Evolutionary conservation across 2,329 filamentous ascomycete genomes (phyloP).

Genomic region (Stagonosporopsis tanaceti): DNA sequence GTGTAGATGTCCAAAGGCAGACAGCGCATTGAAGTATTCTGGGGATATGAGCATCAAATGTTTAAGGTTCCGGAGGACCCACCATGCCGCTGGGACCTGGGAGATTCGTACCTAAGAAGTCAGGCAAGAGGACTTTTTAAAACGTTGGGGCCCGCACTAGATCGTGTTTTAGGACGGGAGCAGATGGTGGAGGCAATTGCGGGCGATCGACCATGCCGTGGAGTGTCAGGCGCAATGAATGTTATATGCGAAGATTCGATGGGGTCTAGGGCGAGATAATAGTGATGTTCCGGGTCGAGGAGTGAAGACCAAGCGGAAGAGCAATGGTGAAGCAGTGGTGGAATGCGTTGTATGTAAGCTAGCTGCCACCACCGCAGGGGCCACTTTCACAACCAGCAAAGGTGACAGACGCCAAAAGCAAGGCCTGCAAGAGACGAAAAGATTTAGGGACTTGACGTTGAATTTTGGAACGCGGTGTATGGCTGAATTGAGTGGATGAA

Average conservation of each 20-base stretch:
- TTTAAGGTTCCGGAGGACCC: conserved; percentile 35
- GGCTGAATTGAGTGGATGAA: conserved; percentile 46
- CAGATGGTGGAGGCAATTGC: conserved; percentile 42
- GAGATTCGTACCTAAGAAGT: conserved; percentile 41
- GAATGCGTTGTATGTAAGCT: conserved; percentile 38
- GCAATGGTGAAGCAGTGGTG: conserved; percentile 36
- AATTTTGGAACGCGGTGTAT: conserved; percentile 45
- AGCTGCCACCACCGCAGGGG: conserved; percentile 21
- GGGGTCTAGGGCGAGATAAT: conserved; percentile 36
- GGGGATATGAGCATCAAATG: conserved; percentile 39
- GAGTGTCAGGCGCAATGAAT: conserved; percentile 40
- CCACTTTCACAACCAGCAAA: conserved; percentile 31
- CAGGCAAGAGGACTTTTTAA: conserved; percentile 40
- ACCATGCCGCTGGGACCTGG: conserved; percentile 31
- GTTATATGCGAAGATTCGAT: conserved; percentile 35
- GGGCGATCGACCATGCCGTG: conserved; percentile 46
- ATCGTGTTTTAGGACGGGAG: conserved; percentile 40
- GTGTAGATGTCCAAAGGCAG: conserved; percentile 31
- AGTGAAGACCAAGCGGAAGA: conserved; percentile 26
- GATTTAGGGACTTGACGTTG: conserved; percentile 42
- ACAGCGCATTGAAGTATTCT: conserved; percentile 42
- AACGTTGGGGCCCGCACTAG: conserved; percentile 49
- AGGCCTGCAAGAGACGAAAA: conserved; percentile 39
- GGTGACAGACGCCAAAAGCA: conserved; percentile 43
- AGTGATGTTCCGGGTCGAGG: conserved; percentile 31